Percentiles rank a stretch among this genome's conserved stretches.
phyloP scores from a whole-genome alignment of 1,284 basidiomycete genomes.

The Rhodotorula sp. region DNA sequence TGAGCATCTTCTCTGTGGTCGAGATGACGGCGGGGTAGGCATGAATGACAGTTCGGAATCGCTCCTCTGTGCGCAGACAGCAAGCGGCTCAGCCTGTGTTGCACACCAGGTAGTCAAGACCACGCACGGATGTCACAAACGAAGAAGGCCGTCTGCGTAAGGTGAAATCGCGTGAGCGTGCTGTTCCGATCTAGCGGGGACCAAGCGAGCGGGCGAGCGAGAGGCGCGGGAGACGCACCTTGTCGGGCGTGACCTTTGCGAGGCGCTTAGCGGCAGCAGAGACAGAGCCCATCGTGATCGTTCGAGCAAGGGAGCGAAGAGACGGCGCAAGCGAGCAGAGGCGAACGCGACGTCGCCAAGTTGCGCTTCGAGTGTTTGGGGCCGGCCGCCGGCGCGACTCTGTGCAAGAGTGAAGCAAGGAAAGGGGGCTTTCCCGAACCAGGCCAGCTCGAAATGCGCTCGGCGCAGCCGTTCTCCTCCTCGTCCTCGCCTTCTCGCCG shows the following conservation, averaged over 20 bases:
- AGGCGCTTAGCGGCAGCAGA: background rate
- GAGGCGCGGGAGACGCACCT: background rate
- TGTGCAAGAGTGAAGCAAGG: too few relatives aligned
- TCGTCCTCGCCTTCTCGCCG: too few relatives aligned
- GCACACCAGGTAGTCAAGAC: background rate
- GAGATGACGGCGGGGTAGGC: constrained; percentile 69
- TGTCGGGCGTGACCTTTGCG: constrained; percentile 1
- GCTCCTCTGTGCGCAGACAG: constrained; percentile 32
- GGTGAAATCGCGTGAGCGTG: background rate
- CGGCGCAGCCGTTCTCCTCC: too few relatives aligned
- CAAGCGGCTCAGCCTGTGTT: background rate
- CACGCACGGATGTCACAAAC: constrained; percentile 62
- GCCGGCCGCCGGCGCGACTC: too few relatives aligned
- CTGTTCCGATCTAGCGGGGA: background rate
- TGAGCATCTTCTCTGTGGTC: constrained; percentile 67
- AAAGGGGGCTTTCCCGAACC: too few relatives aligned
- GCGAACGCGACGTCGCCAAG: too few relatives aligned
- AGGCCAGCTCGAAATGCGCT: too few relatives aligned
- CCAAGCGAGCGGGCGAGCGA: background rate
- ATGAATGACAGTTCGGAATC: constrained; percentile 50
- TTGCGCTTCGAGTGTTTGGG: too few relatives aligned
- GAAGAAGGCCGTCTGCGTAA: constrained; percentile 62
- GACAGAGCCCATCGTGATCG: background rate
- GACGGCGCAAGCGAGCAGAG: background rate
- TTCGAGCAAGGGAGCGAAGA: background rate